These are phyloP conservation scores for Talaromyces pinophilus DNA, from an alignment of 2,329 filamentous ascomycete species.

Conservation along the genomic window DNA sequence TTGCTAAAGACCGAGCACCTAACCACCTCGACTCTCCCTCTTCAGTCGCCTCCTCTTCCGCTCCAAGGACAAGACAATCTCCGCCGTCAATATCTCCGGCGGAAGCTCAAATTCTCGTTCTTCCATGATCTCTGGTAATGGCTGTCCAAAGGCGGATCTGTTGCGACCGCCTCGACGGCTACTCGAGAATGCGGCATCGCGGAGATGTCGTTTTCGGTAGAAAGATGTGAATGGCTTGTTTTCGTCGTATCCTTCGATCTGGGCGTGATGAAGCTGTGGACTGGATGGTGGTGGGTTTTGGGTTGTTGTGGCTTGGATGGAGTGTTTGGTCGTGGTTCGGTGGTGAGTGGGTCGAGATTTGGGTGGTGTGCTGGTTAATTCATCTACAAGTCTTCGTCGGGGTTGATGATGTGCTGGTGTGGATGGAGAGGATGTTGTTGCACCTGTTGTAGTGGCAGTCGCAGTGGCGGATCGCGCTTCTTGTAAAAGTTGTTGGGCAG, in stretches of 20 bases:
- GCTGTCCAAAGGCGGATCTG: constrained; percentile 76
- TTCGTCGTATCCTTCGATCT: constrained; percentile 7
- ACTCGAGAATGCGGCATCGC: constrained; percentile 75
- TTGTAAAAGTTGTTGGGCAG: constrained; percentile 73
- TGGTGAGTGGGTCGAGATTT: constrained; percentile 9
- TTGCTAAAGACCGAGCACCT: background rate
- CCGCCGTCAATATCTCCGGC: constrained; percentile 54
- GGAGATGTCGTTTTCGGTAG: constrained; percentile 75
- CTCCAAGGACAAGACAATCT: constrained; percentile 45
- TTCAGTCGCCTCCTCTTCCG: constrained; percentile 41
- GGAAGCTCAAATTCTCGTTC: constrained; percentile 76
- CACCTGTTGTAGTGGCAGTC: constrained; percentile 17
- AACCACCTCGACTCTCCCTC: constrained; percentile 31
- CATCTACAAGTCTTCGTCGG: constrained; percentile 20
- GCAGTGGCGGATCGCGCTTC: constrained; percentile 63
- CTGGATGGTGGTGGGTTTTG: background rate
- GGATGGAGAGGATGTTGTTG: background rate
- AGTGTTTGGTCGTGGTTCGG: background rate
- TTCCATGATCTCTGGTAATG: constrained; percentile 67
- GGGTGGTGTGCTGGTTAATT: constrained; percentile 14
- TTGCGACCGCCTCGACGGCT: constrained; percentile 69
- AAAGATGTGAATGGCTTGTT: constrained; percentile 77
- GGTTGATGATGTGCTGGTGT: constrained; percentile 5
- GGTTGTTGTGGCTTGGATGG: background rate
- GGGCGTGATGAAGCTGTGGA: background rate